Evolutionary conservation across 345 rosid genomes (phyloP).

Genomic region (Camelina neglecta): DNA sequence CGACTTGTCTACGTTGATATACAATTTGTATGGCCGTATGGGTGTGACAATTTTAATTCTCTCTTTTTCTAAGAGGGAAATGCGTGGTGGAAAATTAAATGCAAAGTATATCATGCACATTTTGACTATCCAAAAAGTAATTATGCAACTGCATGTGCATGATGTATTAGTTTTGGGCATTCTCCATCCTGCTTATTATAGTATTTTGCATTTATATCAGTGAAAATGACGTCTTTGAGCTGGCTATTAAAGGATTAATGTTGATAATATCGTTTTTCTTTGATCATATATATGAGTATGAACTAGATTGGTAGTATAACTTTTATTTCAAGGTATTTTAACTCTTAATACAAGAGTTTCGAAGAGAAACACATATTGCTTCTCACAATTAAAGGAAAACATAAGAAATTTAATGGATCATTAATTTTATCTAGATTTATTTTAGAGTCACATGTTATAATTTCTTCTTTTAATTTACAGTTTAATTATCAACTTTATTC

Average conservation of each 20-base stretch:
- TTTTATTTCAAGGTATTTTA: neutral
- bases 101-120: slow-evolving; percentile 15
- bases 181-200: neutral
- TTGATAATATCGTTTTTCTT: neutral
- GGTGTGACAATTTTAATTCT: neutral
- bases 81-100: slow-evolving; percentile 30
- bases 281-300: neutral
- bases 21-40: neutral
- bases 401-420: neutral
- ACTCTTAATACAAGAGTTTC: neutral
- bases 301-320: neutral
- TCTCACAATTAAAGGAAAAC: neutral
- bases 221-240: slow-evolving; percentile 21
- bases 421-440: neutral
- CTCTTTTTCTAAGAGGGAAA: neutral
- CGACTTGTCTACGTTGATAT: slow-evolving; percentile 12
- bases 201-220: slow-evolving; percentile 9
- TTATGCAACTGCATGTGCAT: slow-evolving; percentile 26
- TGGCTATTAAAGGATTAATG: neutral
- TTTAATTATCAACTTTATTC: neutral
- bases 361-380: neutral
- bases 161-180: slow-evolving; percentile 1
- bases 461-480: neutral
- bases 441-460: neutral
- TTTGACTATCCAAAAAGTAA: neutral